phyloP scores from a whole-genome alignment of 1,139 yeast genomes.

The Wickerhamomyces sp. region DNA sequence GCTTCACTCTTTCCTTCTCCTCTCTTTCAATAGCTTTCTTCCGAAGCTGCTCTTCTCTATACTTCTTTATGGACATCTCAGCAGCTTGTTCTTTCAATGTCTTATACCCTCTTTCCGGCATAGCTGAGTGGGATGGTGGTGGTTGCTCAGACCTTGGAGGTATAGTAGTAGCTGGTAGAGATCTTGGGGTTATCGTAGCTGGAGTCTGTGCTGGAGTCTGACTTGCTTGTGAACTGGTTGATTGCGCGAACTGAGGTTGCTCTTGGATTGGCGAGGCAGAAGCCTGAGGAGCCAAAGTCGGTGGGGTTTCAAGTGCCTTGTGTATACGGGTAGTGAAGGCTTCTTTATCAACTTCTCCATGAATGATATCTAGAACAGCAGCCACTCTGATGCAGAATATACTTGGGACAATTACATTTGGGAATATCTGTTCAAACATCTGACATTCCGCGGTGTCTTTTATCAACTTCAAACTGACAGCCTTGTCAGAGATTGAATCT shows the following conservation, averaged over 20 bases:
- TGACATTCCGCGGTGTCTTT: slow-evolving; percentile 43
- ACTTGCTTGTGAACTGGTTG: no score
- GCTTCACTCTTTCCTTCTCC: slow-evolving; percentile 52
- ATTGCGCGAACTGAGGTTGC: no score
- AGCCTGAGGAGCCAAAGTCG: slow-evolving; percentile 1
- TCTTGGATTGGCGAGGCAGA: no score
- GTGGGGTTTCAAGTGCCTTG: slow-evolving; percentile 11
- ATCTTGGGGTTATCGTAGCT: no score
- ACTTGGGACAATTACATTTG: slow-evolving; percentile 41
- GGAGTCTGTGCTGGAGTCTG: no score
- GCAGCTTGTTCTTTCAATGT: slow-evolving; percentile 36
- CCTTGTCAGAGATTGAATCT: slow-evolving; percentile 19
- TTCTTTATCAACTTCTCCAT: slow-evolving; percentile 26
- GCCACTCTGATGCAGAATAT: slow-evolving; percentile 45
- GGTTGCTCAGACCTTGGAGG: not conserved
- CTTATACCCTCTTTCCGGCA: slow-evolving; percentile 5
- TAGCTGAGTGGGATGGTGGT: not conserved
- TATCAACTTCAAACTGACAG: slow-evolving; percentile 41
- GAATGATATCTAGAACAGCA: slow-evolving; percentile 38
- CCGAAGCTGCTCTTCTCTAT: slow-evolving; percentile 37
- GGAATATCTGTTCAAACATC: slow-evolving; percentile 47
- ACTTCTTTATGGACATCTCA: slow-evolving; percentile 32
- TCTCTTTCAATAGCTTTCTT: slow-evolving; percentile 35
- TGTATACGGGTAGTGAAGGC: slow-evolving; percentile 28
- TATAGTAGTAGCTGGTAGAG: slow-evolving; percentile 3